Evolutionary conservation across 2,329 filamentous ascomycete species (phyloP).

Genomic region (Lasiodiplodia citricola): DNA sequence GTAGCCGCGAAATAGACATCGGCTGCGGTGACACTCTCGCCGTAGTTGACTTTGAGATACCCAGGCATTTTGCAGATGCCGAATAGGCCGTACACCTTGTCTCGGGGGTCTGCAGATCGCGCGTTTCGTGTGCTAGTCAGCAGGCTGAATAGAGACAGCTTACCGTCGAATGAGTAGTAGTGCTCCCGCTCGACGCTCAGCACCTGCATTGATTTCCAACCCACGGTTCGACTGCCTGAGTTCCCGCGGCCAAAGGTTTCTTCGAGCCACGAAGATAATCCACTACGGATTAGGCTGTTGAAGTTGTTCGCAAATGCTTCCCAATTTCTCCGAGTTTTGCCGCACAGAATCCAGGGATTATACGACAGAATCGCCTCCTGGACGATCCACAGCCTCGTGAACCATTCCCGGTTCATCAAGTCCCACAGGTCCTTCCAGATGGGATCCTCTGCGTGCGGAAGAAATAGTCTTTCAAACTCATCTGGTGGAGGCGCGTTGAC

Average conservation of each 20-base stretch:
- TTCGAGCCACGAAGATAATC: slow-evolving; percentile 29
- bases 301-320: slow-evolving; percentile 35
- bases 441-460: slow-evolving; percentile 28
- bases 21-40: neutral
- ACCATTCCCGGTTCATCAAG: slow-evolving; percentile 33
- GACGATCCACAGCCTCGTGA: slow-evolving; percentile 35
- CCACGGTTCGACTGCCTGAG: neutral
- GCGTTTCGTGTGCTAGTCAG: slow-evolving; percentile 35
- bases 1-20: neutral
- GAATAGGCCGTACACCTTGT: slow-evolving; percentile 37
- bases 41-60: slow-evolving; percentile 31
- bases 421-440: slow-evolving; percentile 33
- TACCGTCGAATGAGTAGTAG: neutral
- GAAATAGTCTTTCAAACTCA: slow-evolving; percentile 32
- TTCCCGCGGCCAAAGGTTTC: slow-evolving; percentile 4
- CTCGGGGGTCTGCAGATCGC: slow-evolving; percentile 32
- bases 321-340: slow-evolving; percentile 30
- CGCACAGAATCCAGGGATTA: slow-evolving; percentile 32
- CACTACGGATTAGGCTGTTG: slow-evolving; percentile 27
- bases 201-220: slow-evolving; percentile 21
- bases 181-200: slow-evolving; percentile 30
- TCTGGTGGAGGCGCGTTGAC: slow-evolving; percentile 29
- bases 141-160: slow-evolving; percentile 19
- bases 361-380: slow-evolving; percentile 35
- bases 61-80: slow-evolving; percentile 28